These are phyloP conservation scores for Fraxinus velutina DNA, from an alignment of 305 asterid genomes.

Conservation along the genomic window DNA sequence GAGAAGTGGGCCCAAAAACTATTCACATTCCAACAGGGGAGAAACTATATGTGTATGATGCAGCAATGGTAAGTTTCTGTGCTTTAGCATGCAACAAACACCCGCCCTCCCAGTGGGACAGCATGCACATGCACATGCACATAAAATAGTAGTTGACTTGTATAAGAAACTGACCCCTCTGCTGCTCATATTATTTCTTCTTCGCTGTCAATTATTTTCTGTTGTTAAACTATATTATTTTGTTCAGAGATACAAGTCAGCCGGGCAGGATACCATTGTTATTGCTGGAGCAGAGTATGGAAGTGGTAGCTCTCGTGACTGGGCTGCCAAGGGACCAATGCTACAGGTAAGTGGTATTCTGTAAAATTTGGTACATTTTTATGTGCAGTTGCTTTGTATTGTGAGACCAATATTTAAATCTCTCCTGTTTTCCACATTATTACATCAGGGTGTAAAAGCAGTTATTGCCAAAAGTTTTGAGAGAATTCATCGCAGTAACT, in stretches of 20 bases:
- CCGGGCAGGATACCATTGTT: conserved; percentile 69
- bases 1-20: conserved; percentile 90
- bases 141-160: background rate
- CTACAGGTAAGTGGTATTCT: conserved; percentile 57
- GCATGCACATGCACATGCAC: background rate
- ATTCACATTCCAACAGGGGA: conserved; percentile 80
- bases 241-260: conserved; percentile 63
- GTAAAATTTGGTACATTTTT: background rate
- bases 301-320: conserved; percentile 94
- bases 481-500: conserved; percentile 90
- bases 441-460: conserved; percentile 79
- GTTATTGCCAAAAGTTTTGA: conserved; percentile 89
- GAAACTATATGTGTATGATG: conserved; percentile 73
- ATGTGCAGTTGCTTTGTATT: background rate
- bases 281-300: conserved; percentile 94
- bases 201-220: background rate
- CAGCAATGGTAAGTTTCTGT: conserved; percentile 60
- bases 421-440: background rate
- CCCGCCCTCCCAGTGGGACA: background rate
- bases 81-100: background rate
- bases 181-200: background rate
- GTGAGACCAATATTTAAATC: background rate
- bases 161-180: background rate
- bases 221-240: conserved; percentile 8
- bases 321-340: conserved; percentile 99